A percentile compares a stretch with the other conserved stretches of the same genome.
These are phyloP conservation scores for Colletotrichum tropicicola DNA, from an alignment of 2,329 filamentous ascomycete genomes.

Conservation along the genomic window DNA sequence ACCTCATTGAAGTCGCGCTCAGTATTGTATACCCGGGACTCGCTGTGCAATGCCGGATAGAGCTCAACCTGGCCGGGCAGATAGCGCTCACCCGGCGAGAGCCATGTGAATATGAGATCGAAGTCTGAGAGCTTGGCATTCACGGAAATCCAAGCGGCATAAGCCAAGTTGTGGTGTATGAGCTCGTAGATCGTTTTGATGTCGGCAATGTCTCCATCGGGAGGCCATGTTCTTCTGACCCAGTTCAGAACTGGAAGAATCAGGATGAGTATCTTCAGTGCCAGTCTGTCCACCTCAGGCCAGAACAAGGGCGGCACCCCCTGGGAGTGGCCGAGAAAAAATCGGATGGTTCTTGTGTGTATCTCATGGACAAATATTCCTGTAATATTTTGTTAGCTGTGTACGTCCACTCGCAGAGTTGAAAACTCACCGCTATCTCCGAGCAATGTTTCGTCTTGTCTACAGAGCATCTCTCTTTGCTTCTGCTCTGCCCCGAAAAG, in stretches of 20 bases:
- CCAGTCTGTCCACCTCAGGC: slow-evolving; percentile 39
- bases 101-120: slow-evolving; percentile 37
- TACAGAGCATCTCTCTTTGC: slow-evolving; percentile 34
- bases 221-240: slow-evolving; percentile 20
- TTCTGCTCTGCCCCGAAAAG: slow-evolving; percentile 41
- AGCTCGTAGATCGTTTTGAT: slow-evolving; percentile 7
- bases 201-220: neutral
- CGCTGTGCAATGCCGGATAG: slow-evolving; percentile 30
- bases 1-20: neutral
- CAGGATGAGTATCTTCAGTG: slow-evolving; percentile 33
- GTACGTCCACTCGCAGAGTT: no score
- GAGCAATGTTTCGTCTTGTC: slow-evolving; percentile 36
- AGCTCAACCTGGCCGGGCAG: slow-evolving; percentile 33
- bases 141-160: slow-evolving; percentile 42
- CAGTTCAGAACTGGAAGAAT: slow-evolving; percentile 37
- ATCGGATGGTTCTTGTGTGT: slow-evolving; percentile 35
- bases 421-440: slow-evolving; percentile 37
- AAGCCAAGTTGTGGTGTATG: slow-evolving; percentile 40
- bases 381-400: neutral
- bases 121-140: slow-evolving; percentile 36
- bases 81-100: slow-evolving; percentile 38
- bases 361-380: slow-evolving; percentile 40
- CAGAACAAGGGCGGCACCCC: slow-evolving; percentile 39
- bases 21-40: slow-evolving; percentile 15
- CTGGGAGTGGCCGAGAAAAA: slow-evolving; percentile 33